A percentile compares a stretch with the other conserved stretches of the same genome.
Conservation (phyloP, 2,329 filamentous ascomycete species). For the Cladosporium sp. region DNA sequence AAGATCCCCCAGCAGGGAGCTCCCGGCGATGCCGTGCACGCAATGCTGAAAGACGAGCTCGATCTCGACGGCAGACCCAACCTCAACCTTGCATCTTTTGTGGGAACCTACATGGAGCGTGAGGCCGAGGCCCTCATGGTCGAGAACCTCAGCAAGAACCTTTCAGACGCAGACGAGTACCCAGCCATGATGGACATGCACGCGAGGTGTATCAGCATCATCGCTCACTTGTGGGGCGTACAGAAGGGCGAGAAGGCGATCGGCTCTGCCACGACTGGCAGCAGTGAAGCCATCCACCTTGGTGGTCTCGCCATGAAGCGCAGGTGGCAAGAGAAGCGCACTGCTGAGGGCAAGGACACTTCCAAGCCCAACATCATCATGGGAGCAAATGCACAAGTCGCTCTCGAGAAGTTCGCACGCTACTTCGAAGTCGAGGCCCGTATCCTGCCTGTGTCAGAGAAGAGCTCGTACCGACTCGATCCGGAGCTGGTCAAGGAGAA, state of each 20-base stretch:
- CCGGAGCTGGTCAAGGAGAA: conserved; percentile 65
- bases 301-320: conserved; percentile 74
- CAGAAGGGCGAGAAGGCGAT: conserved; percentile 64
- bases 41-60: conserved; percentile 60
- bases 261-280: conserved; percentile 70
- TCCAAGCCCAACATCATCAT: conserved; percentile 72
- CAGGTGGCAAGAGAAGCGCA: conserved; percentile 68
- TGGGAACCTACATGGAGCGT: conserved; percentile 53
- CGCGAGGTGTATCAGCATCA: conserved; percentile 67
- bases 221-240: conserved; percentile 67
- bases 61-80: conserved; percentile 68
- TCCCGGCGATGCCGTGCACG: conserved; percentile 64
- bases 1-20: conserved; percentile 59
- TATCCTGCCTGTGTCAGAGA: conserved; percentile 63
- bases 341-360: conserved; percentile 62
- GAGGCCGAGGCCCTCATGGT: conserved; percentile 63
- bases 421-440: conserved; percentile 74
- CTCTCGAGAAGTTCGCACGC: conserved; percentile 70
- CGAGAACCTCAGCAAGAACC: conserved; percentile 70
- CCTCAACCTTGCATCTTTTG: conserved; percentile 70
- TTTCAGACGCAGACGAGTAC: conserved; percentile 70
- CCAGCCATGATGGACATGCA: conserved; percentile 58
- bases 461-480: conserved; percentile 64
- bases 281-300: conserved; percentile 70
- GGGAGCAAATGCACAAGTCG: conserved; percentile 73